Evolutionary conservation across 306 rosid species (phyloP).

Genomic region (Castanea sativa): DNA sequence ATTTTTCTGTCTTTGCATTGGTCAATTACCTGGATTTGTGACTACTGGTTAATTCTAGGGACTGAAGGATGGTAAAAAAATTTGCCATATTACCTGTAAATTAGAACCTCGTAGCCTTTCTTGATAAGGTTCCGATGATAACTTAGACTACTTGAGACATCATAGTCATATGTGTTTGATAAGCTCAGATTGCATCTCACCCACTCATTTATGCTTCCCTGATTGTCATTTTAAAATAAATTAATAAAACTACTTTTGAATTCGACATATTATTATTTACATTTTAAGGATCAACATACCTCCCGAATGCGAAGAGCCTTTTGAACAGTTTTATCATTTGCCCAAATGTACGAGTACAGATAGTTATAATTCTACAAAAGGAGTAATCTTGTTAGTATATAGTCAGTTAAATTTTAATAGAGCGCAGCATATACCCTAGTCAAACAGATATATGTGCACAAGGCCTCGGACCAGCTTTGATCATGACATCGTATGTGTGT

Average conservation of each 20-base stretch:
- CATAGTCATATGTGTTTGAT: not conserved
- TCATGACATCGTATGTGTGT: no score
- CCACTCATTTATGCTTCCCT: conserved; percentile 34
- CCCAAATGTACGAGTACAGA: conserved; percentile 18
- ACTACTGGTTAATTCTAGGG: not conserved
- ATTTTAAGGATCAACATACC: not conserved
- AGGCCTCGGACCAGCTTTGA: no score
- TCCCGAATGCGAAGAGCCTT: conserved; percentile 17
- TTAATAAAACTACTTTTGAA: not conserved
- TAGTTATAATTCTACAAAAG: not conserved
- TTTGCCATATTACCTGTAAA: conserved; percentile 17
- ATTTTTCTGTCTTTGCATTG: no score
- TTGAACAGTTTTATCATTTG: conserved; percentile 16
- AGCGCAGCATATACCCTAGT: not conserved
- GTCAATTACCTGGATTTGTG: no score
- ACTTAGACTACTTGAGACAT: not conserved
- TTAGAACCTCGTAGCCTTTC: conserved; percentile 1
- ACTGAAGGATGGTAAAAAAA: not conserved
- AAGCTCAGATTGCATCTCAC: conserved; percentile 21
- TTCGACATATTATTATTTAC: no score
- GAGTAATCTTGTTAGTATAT: no score
- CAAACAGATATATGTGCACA: not conserved
- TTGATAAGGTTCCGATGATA: conserved; percentile 13
- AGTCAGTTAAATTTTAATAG: not conserved
- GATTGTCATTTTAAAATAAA: not conserved